phyloP scores from a whole-genome alignment of 495 filamentous ascomycete genomes.

The Neurospora sp. region DNA sequence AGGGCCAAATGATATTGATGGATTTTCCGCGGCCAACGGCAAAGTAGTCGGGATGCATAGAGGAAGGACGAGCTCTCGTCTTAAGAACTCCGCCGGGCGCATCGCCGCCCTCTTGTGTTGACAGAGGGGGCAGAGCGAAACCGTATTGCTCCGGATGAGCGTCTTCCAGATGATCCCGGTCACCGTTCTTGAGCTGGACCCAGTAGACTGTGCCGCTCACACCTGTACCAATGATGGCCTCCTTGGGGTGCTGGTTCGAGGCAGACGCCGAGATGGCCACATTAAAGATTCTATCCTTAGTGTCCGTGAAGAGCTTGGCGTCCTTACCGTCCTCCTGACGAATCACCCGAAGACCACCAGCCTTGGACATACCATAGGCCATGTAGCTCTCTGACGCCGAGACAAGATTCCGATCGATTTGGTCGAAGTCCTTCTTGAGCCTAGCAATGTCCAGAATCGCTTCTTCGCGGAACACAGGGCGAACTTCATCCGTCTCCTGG shows the following conservation, averaged over 20 bases:
- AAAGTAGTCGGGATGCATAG: constrained; percentile 82
- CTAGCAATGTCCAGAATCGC: constrained; percentile 79
- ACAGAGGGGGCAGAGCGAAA: constrained; percentile 71
- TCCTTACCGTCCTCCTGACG: constrained; percentile 87
- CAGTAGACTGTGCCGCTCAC: constrained; percentile 93
- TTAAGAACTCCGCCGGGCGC: constrained; percentile 84
- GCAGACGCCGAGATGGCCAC: constrained; percentile 65
- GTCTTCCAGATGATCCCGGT: constrained; percentile 64
- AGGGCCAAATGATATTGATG: constrained; percentile 82
- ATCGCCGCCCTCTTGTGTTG: constrained; percentile 59
- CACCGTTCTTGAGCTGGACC: constrained; percentile 59
- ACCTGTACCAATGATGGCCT: constrained; percentile 82
- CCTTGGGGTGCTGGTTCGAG: constrained; percentile 41
- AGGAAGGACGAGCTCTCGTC: constrained; percentile 84
- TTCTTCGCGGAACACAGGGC: constrained; percentile 54
- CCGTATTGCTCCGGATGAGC: constrained; percentile 63
- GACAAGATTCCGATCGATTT: constrained; percentile 85
- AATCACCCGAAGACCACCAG: constrained; percentile 83
- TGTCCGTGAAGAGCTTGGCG: constrained; percentile 77
- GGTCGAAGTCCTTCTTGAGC: constrained; percentile 94
- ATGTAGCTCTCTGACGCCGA: constrained; percentile 88
- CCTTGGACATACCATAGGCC: constrained; percentile 84
- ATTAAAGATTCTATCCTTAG: constrained; percentile 85
- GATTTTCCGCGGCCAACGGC: constrained; percentile 91
- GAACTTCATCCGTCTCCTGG: constrained; percentile 36